phyloP scores from a whole-genome alignment of 2,329 filamentous ascomycete genomes.

The Clonostachys rhizophaga region DNA sequence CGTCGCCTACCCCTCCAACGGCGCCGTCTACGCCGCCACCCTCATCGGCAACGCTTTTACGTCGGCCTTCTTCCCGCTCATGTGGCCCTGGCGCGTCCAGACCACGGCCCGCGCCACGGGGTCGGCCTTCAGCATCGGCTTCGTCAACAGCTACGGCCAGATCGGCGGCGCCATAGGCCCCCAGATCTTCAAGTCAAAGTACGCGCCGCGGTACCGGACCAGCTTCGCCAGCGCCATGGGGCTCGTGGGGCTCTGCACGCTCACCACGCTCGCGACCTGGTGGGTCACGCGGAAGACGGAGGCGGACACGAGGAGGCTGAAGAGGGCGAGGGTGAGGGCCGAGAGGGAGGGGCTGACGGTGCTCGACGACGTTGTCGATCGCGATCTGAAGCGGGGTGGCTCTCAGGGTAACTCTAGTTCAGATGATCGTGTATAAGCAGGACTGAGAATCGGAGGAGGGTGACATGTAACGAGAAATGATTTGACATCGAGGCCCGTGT shows the following conservation, averaged over 20 bases:
- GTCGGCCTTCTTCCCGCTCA: conserved; percentile 38
- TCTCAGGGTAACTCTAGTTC: not conserved
- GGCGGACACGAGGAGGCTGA: conserved; percentile 34
- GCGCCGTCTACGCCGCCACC: conserved; percentile 40
- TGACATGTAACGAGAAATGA: no score
- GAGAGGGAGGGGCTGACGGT: conserved; percentile 31
- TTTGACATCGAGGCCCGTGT: no score
- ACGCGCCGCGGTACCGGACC: conserved; percentile 36
- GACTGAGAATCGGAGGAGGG: no score
- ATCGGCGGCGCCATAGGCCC: conserved; percentile 41
- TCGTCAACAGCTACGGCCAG: conserved; percentile 44
- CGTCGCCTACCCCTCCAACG: conserved; percentile 36
- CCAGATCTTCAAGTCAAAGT: conserved; percentile 37
- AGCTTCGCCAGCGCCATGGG: conserved; percentile 38
- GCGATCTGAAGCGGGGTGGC: conserved; percentile 5
- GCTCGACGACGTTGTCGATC: conserved; percentile 31
- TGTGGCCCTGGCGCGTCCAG: conserved; percentile 47
- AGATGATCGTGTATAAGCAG: no score
- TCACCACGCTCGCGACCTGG: conserved; percentile 35
- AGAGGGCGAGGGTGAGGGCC: conserved; percentile 31
- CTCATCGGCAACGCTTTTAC: conserved; percentile 35
- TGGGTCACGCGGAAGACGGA: conserved; percentile 37
- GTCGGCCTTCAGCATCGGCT: conserved; percentile 43
- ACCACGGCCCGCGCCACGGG: conserved; percentile 39
- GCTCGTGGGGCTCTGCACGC: conserved; percentile 33